Conservation (phyloP, 306 rosid genomes). For the Dalbergia oliveri region DNA sequence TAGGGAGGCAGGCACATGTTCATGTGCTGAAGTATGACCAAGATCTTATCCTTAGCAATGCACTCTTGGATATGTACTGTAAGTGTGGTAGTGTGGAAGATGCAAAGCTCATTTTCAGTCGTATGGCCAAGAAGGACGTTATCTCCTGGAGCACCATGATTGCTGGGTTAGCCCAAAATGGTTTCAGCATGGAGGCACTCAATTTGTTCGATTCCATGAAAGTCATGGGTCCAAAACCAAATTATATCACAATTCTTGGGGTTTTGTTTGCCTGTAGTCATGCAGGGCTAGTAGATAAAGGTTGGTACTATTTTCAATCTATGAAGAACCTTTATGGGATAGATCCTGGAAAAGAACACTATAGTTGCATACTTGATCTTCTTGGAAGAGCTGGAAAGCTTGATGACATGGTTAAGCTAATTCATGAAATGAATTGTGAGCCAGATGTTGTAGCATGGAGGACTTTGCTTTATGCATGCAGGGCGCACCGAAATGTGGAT, state of each 20-base stretch:
- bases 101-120: slow-evolving; percentile 66
- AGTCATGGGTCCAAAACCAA: slow-evolving; percentile 69
- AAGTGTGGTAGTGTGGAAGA: slow-evolving; percentile 88
- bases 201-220: slow-evolving; percentile 75
- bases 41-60: slow-evolving; percentile 85
- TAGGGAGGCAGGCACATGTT: slow-evolving; percentile 83
- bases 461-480: slow-evolving; percentile 89
- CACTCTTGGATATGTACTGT: slow-evolving; percentile 90
- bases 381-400: slow-evolving; percentile 95
- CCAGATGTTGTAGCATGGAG: slow-evolving; percentile 93
- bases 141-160: slow-evolving; percentile 98
- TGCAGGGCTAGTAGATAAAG: slow-evolving; percentile 83
- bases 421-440: slow-evolving; percentile 69
- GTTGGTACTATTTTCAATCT: slow-evolving; percentile 74
- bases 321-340: slow-evolving; percentile 79
- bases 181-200: slow-evolving; percentile 79
- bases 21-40: slow-evolving; percentile 76
- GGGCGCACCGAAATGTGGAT: slow-evolving; percentile 72
- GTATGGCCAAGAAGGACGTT: slow-evolving; percentile 76
- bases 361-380: slow-evolving; percentile 89
- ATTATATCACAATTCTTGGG: slow-evolving; percentile 81
- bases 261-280: slow-evolving; percentile 95
- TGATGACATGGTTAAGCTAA: slow-evolving; percentile 71
- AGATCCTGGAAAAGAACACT: slow-evolving; percentile 82
- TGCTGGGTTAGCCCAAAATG: slow-evolving; percentile 89